Evolutionary conservation across 108 stramenopile species (phyloP), one percentile per base, ranked within the genome.

Genomic region (Cyclostephanos tholiformis): DNA sequence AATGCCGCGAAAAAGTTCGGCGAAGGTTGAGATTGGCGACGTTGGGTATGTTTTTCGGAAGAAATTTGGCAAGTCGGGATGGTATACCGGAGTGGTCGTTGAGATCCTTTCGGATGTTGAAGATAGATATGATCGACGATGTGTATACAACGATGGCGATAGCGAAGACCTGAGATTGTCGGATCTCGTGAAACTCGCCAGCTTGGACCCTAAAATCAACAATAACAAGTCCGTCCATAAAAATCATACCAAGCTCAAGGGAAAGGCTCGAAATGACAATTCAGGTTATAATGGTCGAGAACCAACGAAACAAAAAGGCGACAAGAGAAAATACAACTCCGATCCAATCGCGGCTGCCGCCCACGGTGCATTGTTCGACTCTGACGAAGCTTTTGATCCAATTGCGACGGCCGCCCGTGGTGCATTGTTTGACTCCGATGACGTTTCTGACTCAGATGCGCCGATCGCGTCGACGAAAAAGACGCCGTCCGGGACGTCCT

Each of bases 1-100:
- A 17, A 46, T 46, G 44, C 44, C 44, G 44, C 44, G 44, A 46
- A 46, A 14, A 16, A 17, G 44, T 17, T 46, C 44, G 14, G 3
- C 13, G 2, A 46, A 17, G 44, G 17, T 64, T 2, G 32, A 64
- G 49, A 36, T 69, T 6, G 67, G 67, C 7, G 32, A 69, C 49
- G 53, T 69, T 11, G 67, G 67, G 20, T 69, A 69, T 23, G 53
- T 35, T 23, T 69, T 69, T 39, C 67, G 53, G 16, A 69, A 69
- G 32, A 16, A 35, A 22, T 69, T 69, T 19, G 30, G n/a, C n/a
- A n/a, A 57, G 38, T 50, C 30, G 9, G 67, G 67, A 56, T 69
- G 67, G 67, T 69, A n/a, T 4, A 56, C 67, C 9, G 67, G 67
- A 13, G 36, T 19, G 49, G 67, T 69, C 7, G 36, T 36, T 2